Evolutionary conservation across 1,284 basidiomycete species (phyloP).

Genomic region (Neolentinus lepideus): DNA sequence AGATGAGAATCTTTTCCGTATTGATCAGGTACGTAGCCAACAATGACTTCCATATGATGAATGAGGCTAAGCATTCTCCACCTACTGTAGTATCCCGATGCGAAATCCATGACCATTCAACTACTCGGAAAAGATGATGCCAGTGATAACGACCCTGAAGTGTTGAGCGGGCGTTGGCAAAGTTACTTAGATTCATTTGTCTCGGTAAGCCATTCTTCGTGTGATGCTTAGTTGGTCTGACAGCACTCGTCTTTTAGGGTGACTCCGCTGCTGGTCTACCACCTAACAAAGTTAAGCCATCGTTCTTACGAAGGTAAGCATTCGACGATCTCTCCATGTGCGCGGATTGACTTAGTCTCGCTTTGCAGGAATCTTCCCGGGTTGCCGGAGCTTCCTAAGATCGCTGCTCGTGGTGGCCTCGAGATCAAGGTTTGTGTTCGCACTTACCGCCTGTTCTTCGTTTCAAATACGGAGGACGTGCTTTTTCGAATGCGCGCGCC

Average conservation of each 20-base stretch:
- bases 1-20: conserved; percentile 88
- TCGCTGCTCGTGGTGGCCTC: conserved; percentile 50
- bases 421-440: conserved; percentile 83
- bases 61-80: conserved; percentile 8
- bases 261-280: conserved; percentile 46
- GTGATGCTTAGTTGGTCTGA: conserved; percentile 1
- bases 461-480: conserved; percentile 65
- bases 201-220: conserved; percentile 42
- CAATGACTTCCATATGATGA: background rate
- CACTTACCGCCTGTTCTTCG: conserved; percentile 83
- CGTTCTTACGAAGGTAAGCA: conserved; percentile 67
- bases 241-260: conserved; percentile 26
- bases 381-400: conserved; percentile 27
- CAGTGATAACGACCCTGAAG: conserved; percentile 81
- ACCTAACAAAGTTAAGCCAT: conserved; percentile 46
- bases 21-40: conserved; percentile 87
- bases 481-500: conserved; percentile 28
- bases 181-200: conserved; percentile 88
- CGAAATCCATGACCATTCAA: conserved; percentile 75
- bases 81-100: conserved; percentile 50
- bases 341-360: background rate
- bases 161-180: conserved; percentile 79
- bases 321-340: background rate
- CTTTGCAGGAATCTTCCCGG: conserved; percentile 35
- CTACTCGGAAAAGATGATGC: conserved; percentile 88